Evolutionary conservation across 208 protist species (phyloP), one percentile per base, ranked within the genome.

Genomic region (Trypanosoma theileri): DNA sequence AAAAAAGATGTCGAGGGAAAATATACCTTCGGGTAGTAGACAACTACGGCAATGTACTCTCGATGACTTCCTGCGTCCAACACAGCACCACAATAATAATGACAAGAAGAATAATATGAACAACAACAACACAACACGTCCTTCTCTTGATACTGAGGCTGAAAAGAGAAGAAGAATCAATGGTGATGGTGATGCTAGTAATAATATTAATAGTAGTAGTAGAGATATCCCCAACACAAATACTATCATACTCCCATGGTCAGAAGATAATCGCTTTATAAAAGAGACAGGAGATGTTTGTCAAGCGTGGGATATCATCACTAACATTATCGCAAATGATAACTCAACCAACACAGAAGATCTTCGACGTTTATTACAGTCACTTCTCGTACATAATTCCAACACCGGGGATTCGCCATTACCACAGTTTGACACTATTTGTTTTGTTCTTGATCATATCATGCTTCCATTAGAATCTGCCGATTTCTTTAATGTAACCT

Each of bases 231-330:
- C 10, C 3, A 48, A 48, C 11, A 42, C 8, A 22, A 22, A 42
- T 11, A 41, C 17, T 41, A 75, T 88, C 1, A 73, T 80, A 17
- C 63, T 86, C 14, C 78, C 81, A 13, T 92, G 83, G 81, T 65
- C 71, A 17, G 13, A 55, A 31, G 31, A 69, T 13, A 77, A 84
- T 50, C n/a, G 21, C 1, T 62, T 21, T 16, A n/a, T 31, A 6
- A 66, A 54, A 13, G 22, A 60, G 6, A 42, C 60, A 8, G 68
- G 65, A 21, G 35, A 74, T 0, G n/a, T 22, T 9, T 17, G 54
- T 14, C 14, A 41, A 11, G 71, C 69, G 16, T 89, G 81, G 76
- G 63, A 77, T 13, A 35, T 74, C 9, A 62, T 89, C 19, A 35
- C 48, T 28, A 41, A 66, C 12, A 53, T 80, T 8, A 59, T 89